phyloP scores from a whole-genome alignment of 2,329 filamentous ascomycete genomes.

The Macroventuria anomochaeta region DNA sequence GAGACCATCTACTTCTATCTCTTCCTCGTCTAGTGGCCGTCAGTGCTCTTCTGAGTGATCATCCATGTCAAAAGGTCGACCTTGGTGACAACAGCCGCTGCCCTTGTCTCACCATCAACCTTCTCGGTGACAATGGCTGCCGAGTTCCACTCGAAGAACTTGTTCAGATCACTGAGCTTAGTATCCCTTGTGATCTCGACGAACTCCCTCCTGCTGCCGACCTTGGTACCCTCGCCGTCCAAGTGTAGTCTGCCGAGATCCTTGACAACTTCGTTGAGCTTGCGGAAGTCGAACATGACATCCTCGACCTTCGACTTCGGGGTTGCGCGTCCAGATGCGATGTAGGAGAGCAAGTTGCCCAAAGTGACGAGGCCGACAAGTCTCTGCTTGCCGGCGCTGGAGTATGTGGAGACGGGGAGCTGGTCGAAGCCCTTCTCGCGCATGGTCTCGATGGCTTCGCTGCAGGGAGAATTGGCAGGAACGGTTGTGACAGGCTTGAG shows the following conservation, averaged over 20 bases:
- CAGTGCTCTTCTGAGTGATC: slow-evolving; percentile 56
- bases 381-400: slow-evolving; percentile 66
- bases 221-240: slow-evolving; percentile 30
- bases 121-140: slow-evolving; percentile 92
- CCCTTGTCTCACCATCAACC: slow-evolving; percentile 67
- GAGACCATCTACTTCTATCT: not conserved
- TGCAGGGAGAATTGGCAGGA: slow-evolving; percentile 71
- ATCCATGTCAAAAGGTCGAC: slow-evolving; percentile 94
- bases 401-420: slow-evolving; percentile 75
- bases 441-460: slow-evolving; percentile 96
- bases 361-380: slow-evolving; percentile 94
- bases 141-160: slow-evolving; percentile 98
- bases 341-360: slow-evolving; percentile 90
- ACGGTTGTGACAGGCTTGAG: slow-evolving; percentile 94
- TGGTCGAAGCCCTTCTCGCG: slow-evolving; percentile 98
- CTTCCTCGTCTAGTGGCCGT: slow-evolving; percentile 6
- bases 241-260: slow-evolving; percentile 61
- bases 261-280: slow-evolving; percentile 87
- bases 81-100: slow-evolving; percentile 92
- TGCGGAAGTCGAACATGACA: slow-evolving; percentile 96
- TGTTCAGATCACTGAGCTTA: slow-evolving; percentile 79
- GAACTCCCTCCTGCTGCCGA: slow-evolving; percentile 68
- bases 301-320: slow-evolving; percentile 76
- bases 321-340: slow-evolving; percentile 81
- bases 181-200: slow-evolving; percentile 95